Base-by-base conservation (phyloP, 352 stramenopile species). In the Halophytophthora batemanensis region DNA sequence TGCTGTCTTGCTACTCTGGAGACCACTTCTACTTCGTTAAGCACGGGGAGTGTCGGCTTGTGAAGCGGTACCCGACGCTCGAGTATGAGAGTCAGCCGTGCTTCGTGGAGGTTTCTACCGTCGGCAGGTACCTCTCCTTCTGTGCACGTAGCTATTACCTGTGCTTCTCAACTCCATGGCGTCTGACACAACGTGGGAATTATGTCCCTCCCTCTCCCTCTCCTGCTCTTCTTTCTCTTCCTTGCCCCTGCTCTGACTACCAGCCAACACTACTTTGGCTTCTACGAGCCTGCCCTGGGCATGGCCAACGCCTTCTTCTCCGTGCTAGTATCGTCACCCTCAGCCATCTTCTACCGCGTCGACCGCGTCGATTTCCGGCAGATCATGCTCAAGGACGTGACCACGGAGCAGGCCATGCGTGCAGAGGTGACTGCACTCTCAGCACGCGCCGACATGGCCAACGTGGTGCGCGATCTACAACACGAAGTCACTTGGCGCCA, bases 301-400 rank as follows among this genome's bases (percentile, higher is more conserved):
- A 47, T 64, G 19, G 22, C 23, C 2, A 70, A 78, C 40, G 71
- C 74, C 7, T 59, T 62, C 1, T 87, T 78, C 45, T 88, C 79
- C 0, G 68, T 81, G 10, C 61, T 90, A 17, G 64, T 86, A n/a
- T 71, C 72, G 13, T 90, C 79, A 0, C 77, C 79, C 1, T 76
- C 59, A 15, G 72, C 70, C 11, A 66, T 81, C 5, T 49, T 90
- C 40, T 90, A 87, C 45, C 72, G 77, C 10, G 51, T 90, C 7
- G 79, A 90, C 39, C 76, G 79, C n/a, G 63, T 76, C 2, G 79
- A 87, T 36, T 87, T 90, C 33, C 70, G 79, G 10, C 76, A 87
- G 45, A 74, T 69, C 29, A 50, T 82, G 12, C 61, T 88, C 3
- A 87, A 86, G 36, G 79, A 90, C 40, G 0, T 50, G 0, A 41